Evolutionary conservation across 306 rosid species (phyloP), one percentile per base, ranked within the genome.

Genomic region (Ceratonia siliqua): DNA sequence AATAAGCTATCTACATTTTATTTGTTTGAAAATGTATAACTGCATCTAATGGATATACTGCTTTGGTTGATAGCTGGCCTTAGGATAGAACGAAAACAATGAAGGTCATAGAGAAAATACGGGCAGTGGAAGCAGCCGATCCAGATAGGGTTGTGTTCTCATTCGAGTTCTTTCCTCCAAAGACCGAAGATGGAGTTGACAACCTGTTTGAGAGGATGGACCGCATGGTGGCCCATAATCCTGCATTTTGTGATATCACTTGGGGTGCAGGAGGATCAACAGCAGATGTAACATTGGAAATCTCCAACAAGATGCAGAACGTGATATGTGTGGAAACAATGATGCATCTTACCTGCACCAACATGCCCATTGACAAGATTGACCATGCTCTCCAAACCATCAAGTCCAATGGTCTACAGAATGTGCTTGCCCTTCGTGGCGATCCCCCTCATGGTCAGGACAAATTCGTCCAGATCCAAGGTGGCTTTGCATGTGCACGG

Each of bases 251-350:
- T 50, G 99, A 95, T 74, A 92, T 95, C 49, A 95, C 99, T 2
- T 90, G 99, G 99, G 99, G 99, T 14, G 98, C 98, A 6, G 98
- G 99, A 33, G 99, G 99, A 36, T 83, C 98, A 18, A 92, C 98
- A 0, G 98, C 98, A 5, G 98, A 95, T 85, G 82, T 95, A 55
- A 95, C 98, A 2, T 83, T 95, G 46, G 96, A 92, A 81, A 95
- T 95, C 13, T 87, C 99, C 2, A 90, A 90, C 78, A 87, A 76
- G 83, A 95, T 95, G 97, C 99, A 95, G 92, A 95, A 95, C 74
- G 61, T 81, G 68, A 79, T 92, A n/a, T 90, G 99, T 48, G 99
- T 95, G 4, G 99, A 92, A 82, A 82, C 85, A 55, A 95, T 95
- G 99, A 95, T 92, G 99, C 99, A 90, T 42, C 93, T 95, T 58